Evolutionary conservation across 352 stramenopile genomes (phyloP).

Genomic region (Phytophthora palmivora): DNA sequence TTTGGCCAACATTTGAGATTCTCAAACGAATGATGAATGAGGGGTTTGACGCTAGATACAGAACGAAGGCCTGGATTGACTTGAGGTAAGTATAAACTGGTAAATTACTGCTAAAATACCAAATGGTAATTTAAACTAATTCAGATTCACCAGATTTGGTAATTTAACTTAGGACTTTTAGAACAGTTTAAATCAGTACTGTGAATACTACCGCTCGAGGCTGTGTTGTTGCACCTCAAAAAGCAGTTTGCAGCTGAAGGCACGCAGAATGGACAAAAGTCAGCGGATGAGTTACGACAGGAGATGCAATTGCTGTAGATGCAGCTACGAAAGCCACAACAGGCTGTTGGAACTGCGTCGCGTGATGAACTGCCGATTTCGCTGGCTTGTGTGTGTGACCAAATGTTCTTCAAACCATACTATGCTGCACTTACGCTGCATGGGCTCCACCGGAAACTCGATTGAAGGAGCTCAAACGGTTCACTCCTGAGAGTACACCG

Average conservation of each 20-base stretch:
- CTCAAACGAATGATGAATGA: not conserved
- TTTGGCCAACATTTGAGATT: constrained; percentile 11
- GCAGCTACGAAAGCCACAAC: constrained; percentile 55
- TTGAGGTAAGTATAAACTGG: constrained; percentile 24
- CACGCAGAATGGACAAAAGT: constrained; percentile 76
- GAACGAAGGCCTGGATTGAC: constrained; percentile 37
- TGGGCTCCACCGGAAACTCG: constrained; percentile 61
- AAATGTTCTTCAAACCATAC: constrained; percentile 87
- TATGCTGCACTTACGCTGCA: too few species aligned
- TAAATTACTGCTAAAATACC: too few species aligned
- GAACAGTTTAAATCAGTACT: too few species aligned
- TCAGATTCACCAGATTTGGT: too few species aligned
- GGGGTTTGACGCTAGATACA: not conserved
- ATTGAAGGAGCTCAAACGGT: constrained; percentile 59
- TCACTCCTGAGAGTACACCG: constrained; percentile 40
- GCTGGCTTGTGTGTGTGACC: constrained; percentile 68
- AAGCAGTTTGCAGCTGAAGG: constrained; percentile 59
- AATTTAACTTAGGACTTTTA: too few species aligned
- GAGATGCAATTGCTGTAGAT: constrained; percentile 62
- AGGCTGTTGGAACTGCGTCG: constrained; percentile 51
- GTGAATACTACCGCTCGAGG: too few species aligned
- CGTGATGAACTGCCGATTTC: constrained; percentile 66
- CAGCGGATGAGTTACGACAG: constrained; percentile 51
- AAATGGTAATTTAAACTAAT: too few species aligned
- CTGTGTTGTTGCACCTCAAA: too few species aligned